Percentiles rank a stretch among this genome's conserved stretches.
Evolutionary conservation across 2,329 filamentous ascomycete species (phyloP).

Genomic region (Hortaea werneckii): DNA sequence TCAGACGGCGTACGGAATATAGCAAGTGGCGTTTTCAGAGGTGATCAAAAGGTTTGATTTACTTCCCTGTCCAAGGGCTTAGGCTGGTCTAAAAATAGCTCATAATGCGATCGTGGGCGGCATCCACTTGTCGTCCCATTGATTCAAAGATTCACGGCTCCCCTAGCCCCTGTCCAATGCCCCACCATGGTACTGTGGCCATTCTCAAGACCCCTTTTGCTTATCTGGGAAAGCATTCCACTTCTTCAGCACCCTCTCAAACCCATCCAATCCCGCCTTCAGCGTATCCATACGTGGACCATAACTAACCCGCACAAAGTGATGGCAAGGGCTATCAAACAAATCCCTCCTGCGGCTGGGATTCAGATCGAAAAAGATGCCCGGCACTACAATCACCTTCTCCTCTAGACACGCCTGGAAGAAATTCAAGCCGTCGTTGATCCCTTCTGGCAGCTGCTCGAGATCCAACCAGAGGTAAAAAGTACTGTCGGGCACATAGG

Average conservation of each 20-base stretch:
- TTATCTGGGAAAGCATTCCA: constrained; percentile 25
- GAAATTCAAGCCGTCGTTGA: constrained; percentile 91
- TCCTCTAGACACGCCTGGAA: constrained; percentile 88
- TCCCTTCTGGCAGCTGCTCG: constrained; percentile 59
- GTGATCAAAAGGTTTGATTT: no score
- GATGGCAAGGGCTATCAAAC: constrained; percentile 88
- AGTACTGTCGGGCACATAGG: constrained; percentile 74
- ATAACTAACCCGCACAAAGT: constrained; percentile 78
- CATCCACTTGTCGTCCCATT: no score
- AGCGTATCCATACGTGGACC: constrained; percentile 72
- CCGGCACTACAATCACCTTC: constrained; percentile 92
- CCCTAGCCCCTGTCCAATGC: no score
- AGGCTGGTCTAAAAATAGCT: no score
- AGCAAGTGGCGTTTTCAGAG: no score
- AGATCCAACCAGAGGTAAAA: constrained; percentile 82
- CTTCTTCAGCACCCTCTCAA: constrained; percentile 71
- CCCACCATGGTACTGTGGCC: no score
- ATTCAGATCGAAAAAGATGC: constrained; percentile 97
- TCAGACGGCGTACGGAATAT: no score
- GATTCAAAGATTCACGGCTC: no score
- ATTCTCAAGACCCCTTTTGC: neutral
- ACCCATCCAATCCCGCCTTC: constrained; percentile 70
- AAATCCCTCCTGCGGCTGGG: constrained; percentile 79
- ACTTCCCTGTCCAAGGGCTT: no score
- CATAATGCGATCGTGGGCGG: no score